A percentile compares a stretch with the other conserved stretches of the same genome.
Evolutionary conservation across 768 basidiomycete genomes (phyloP).

Genomic region (Leccinellum albellum): DNA sequence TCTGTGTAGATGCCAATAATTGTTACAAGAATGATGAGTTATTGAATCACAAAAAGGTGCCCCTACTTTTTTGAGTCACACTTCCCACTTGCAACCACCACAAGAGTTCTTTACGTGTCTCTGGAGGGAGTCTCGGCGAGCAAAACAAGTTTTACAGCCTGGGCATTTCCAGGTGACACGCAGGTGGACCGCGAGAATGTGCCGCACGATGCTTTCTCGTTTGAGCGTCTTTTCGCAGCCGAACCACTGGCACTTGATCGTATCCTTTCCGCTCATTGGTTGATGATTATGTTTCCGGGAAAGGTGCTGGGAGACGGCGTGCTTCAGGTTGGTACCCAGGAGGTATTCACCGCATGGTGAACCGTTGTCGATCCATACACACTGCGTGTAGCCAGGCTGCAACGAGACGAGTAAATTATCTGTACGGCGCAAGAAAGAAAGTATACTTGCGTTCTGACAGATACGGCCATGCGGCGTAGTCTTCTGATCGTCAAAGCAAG

Average conservation of each 20-base stretch:
- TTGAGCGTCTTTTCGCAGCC: conserved; percentile 23
- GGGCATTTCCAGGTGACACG: conserved; percentile 8
- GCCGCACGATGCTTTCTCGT: conserved; percentile 23
- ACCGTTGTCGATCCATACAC: conserved; percentile 11
- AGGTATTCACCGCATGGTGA: conserved; percentile 1
- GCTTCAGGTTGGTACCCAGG: conserved; percentile 6
- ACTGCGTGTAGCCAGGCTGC: not conserved
- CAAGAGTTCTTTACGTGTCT: conserved; percentile 22
- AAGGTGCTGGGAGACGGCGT: conserved; percentile 13
- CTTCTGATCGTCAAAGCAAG: not conserved
- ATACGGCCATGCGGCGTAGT: too few relatives aligned
- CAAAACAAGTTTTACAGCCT: conserved; percentile 22
- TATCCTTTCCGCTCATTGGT: conserved; percentile 4
- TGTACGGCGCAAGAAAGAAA: not conserved
- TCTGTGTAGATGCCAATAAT: not conserved
- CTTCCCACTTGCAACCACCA: not conserved
- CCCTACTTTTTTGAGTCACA: not conserved
- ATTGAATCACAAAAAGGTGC: not conserved
- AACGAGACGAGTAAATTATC: not conserved
- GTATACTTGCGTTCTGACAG: too few relatives aligned
- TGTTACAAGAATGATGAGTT: not conserved
- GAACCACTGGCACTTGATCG: conserved; percentile 12
- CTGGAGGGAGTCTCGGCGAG: conserved; percentile 25
- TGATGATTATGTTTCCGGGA: not conserved
- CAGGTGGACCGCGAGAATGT: conserved; percentile 23